Conservation (phyloP, 2,329 filamentous ascomycete genomes). For the Exophiala lecanii-corni region DNA sequence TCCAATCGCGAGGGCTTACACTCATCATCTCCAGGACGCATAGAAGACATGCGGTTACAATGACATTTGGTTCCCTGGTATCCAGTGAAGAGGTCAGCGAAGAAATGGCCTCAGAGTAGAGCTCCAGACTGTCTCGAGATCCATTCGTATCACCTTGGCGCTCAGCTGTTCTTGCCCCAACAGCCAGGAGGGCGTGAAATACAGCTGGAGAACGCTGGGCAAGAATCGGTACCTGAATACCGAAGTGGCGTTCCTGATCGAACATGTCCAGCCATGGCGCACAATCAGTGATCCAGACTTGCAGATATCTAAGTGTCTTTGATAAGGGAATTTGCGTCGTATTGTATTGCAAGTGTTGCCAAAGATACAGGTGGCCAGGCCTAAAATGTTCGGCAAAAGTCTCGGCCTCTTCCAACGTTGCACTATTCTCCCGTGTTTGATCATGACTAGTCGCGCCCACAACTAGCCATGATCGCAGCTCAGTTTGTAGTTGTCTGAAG, state of each 20-base stretch:
- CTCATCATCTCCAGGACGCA: conserved; percentile 20
- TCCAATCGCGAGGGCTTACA: conserved; percentile 42
- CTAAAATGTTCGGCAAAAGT: background rate
- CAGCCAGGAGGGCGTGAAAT: conserved; percentile 49
- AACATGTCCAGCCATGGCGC: conserved; percentile 51
- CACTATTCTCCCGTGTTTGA: conserved; percentile 1
- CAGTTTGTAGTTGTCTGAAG: conserved; percentile 12
- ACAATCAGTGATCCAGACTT: conserved; percentile 5
- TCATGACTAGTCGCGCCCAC: conserved; percentile 3
- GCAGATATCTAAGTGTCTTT: conserved; percentile 2
- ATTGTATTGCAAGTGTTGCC: conserved; percentile 1
- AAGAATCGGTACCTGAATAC: conserved; percentile 42
- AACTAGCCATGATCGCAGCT: conserved; percentile 9
- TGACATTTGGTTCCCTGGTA: conserved; percentile 6
- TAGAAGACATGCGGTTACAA: conserved; percentile 12
- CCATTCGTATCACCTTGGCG: conserved; percentile 38
- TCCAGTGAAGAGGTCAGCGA: conserved; percentile 8
- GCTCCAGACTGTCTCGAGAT: conserved; percentile 45
- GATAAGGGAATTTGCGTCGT: conserved; percentile 3
- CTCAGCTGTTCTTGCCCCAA: conserved; percentile 52
- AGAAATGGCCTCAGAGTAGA: conserved; percentile 51
- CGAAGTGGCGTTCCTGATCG: conserved; percentile 50
- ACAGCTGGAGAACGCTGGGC: conserved; percentile 36
- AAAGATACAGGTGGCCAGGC: conserved; percentile 3
- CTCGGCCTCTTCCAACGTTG: background rate